Base-by-base conservation (phyloP, 108 stramenopile species). In the Cylindrotheca fusiformis region DNA sequence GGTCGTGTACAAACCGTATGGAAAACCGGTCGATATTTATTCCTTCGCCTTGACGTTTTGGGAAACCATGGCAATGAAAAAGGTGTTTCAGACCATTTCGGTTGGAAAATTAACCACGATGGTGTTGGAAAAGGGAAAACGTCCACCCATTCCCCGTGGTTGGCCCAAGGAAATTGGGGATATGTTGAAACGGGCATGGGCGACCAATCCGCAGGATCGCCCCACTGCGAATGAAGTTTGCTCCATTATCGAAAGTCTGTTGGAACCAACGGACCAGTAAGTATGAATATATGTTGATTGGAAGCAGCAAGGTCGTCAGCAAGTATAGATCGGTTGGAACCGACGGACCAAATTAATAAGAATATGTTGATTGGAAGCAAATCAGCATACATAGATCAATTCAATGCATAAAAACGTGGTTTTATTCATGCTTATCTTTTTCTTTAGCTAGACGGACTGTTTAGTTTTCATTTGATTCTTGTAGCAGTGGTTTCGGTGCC, bases 11-110 rank as follows among this genome's bases (percentile, higher is more conserved):
- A 26, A 78, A 48, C 88, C 87, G n/a, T 93, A 93, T 78, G 83
- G 85, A 75, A 73, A 81, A 44, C 66, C 74, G 3, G 80, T 80
- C 27, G 91, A 93, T 73, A 84, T 88, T 8, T 93, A 93, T 63
- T 84, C 82, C 30, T 81, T 87, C 46, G 71, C 74, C 8, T 79
- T 93, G 24, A 58, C 89, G 50, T 67, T 87, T 31, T 88, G 82
- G 81, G 83, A 90, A 65, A 82, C 85, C 22, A 69, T 81, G 21
- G 55, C 78, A 5, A 57, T 84, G 64, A 65, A 33, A 30, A 14
- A 17, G 46, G 8, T 44, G n/a, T 59, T 45, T 59, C 22, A 45
- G n/a, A 59, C 6, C 36, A 41, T 41, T 6, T 41, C 36, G 10
- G 36, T 41, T 6, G 14, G 6, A 10, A 6, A 41, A 41, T 41